phyloP scores from a whole-genome alignment of 1,284 basidiomycete genomes.

The Vanrija humicola region DNA sequence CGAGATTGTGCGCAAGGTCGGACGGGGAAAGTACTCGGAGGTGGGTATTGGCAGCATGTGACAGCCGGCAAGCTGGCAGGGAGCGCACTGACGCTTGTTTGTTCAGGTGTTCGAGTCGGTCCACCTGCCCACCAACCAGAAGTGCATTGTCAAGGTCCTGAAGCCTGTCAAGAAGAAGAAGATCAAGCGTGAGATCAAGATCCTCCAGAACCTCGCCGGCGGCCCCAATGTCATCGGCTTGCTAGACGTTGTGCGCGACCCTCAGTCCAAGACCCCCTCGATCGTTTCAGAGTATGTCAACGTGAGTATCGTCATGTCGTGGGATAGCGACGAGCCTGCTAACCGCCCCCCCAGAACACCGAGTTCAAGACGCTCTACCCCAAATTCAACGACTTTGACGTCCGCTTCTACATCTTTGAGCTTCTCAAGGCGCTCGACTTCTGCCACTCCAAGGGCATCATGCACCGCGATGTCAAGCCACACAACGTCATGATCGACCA shows the following conservation, averaged over 20 bases:
- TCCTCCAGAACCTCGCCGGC: constrained; percentile 91
- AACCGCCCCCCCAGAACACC: constrained; percentile 59
- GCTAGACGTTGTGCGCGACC: constrained; percentile 90
- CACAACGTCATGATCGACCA: constrained; percentile 99
- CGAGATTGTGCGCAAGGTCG: constrained; percentile 95
- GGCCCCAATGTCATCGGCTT: constrained; percentile 84
- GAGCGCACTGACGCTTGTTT: not conserved
- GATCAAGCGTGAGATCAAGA: constrained; percentile 99
- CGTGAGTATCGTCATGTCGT: constrained; percentile 28
- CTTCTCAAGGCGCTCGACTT: constrained; percentile 96
- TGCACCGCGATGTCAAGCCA: constrained; percentile 99
- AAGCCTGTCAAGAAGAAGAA: constrained; percentile 99
- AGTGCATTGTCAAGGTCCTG: constrained; percentile 97
- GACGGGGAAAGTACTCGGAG: constrained; percentile 94
- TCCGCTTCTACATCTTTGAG: constrained; percentile 95
- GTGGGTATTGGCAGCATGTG: constrained; percentile 51
- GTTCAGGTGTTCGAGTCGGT: constrained; percentile 90
- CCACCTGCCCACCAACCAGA: constrained; percentile 86
- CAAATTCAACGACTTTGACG: constrained; percentile 89
- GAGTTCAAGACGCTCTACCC: constrained; percentile 98
- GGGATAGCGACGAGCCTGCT: not conserved
- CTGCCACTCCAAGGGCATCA: constrained; percentile 97
- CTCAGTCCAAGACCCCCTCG: constrained; percentile 88
- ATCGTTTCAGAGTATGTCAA: constrained; percentile 98
- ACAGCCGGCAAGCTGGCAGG: not conserved